These are phyloP conservation scores for Suillus lakei DNA, from an alignment of 768 basidiomycete species.

Conservation along the genomic window DNA sequence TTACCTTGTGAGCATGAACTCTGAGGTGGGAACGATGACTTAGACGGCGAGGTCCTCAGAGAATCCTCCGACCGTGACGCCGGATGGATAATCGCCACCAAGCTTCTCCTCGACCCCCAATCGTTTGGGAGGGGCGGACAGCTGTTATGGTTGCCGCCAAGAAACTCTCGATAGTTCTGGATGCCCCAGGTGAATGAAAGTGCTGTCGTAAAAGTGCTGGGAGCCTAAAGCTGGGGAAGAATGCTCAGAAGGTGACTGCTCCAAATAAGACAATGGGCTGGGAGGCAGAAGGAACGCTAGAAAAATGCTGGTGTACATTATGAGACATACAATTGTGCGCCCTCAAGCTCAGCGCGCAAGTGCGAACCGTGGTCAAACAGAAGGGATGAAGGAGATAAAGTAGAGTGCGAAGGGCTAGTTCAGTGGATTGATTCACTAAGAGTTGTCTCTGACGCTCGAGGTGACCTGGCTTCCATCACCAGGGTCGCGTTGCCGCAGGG, in stretches of 20 bases:
- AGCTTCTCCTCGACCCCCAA: slow-evolving; percentile 41
- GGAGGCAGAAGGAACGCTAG: slow-evolving; percentile 26
- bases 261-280: slow-evolving; percentile 49
- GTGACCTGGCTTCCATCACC: too few species aligned
- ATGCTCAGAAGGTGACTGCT: slow-evolving; percentile 56
- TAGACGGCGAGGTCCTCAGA: slow-evolving; percentile 33
- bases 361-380: slow-evolving; percentile 51
- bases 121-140: slow-evolving; percentile 46
- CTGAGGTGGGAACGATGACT: slow-evolving; percentile 27
- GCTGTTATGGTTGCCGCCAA: slow-evolving; percentile 34
- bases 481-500: too few species aligned
- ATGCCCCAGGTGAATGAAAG: slow-evolving; percentile 14
- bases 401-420: slow-evolving; percentile 37
- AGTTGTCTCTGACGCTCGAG: too few species aligned
- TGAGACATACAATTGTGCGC: slow-evolving; percentile 34
- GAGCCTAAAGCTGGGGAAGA: slow-evolving; percentile 42
- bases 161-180: slow-evolving; percentile 28
- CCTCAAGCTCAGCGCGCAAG: too few species aligned
- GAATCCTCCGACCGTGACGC: slow-evolving; percentile 30
- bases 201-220: slow-evolving; percentile 39
- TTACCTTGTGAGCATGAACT: slow-evolving; percentile 56
- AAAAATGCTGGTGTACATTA: slow-evolving; percentile 30
- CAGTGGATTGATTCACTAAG: slow-evolving; percentile 54
- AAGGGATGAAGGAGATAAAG: slow-evolving; percentile 42
- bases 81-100: slow-evolving; percentile 26